These are phyloP conservation scores for Spathaspora girioi DNA, from an alignment of 805 yeast genomes.

Conservation along the genomic window DNA sequence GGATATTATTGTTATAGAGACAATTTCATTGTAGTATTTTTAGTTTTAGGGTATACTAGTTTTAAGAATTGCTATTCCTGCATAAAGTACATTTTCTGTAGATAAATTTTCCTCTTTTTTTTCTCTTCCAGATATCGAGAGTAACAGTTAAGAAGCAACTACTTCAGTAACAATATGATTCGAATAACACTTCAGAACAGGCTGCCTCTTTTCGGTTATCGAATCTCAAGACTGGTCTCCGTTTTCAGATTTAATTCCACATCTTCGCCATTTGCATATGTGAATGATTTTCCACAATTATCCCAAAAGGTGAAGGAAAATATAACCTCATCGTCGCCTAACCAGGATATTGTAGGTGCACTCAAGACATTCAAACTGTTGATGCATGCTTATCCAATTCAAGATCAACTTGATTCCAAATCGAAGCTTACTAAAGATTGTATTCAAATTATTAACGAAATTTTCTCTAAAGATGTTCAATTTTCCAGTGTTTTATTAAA, in stretches of 20 bases:
- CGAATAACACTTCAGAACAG: neutral
- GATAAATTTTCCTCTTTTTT: neutral
- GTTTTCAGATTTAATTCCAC: constrained; percentile 3
- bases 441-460: constrained; percentile 4
- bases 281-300: constrained; percentile 2
- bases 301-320: constrained; percentile 1
- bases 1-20: neutral
- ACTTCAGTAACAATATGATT: neutral
- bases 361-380: constrained; percentile 3
- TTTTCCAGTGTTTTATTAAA: constrained; percentile 24
- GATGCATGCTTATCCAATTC: constrained; percentile 1
- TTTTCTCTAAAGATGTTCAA: constrained; percentile 5
- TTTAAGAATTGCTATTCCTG: neutral
- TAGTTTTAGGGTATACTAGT: neutral
- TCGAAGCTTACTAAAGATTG: constrained; percentile 7
- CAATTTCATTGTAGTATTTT: neutral
- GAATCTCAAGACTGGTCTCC: neutral
- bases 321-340: constrained; percentile 2
- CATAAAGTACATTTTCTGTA: neutral
- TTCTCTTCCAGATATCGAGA: neutral
- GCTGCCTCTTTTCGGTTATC: neutral
- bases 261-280: constrained; percentile 2
- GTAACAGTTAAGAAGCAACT: neutral
- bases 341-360: constrained; percentile 4
- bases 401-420: constrained; percentile 6